Conservation (phyloP, 2,329 filamentous ascomycete genomes). For the Phoma sp. region DNA sequence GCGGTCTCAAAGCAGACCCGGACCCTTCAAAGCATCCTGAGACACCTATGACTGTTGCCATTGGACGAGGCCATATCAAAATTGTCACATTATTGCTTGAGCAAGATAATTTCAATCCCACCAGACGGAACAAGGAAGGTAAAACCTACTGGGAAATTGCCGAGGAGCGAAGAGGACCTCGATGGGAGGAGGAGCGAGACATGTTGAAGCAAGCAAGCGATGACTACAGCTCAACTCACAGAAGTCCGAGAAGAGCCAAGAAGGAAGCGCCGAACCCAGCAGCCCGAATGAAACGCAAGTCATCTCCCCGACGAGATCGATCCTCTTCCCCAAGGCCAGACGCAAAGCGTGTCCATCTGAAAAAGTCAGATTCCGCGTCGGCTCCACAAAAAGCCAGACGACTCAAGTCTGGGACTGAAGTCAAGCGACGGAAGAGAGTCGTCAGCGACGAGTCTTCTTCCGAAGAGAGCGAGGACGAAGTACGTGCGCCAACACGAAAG, state of each 20-base stretch:
- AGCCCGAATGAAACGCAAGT: slow-evolving; percentile 40
- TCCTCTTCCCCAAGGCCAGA: slow-evolving; percentile 43
- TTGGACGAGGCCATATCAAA: slow-evolving; percentile 84
- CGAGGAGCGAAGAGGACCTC: slow-evolving; percentile 78
- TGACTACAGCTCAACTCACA: slow-evolving; percentile 50
- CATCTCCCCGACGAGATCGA: slow-evolving; percentile 41
- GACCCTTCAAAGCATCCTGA: slow-evolving; percentile 80
- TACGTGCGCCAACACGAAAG: slow-evolving; percentile 44
- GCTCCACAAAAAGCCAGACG: slow-evolving; percentile 43
- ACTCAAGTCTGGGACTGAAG: slow-evolving; percentile 43
- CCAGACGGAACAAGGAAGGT: slow-evolving; percentile 72
- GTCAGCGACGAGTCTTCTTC: slow-evolving; percentile 44
- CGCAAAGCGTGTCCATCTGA: slow-evolving; percentile 30
- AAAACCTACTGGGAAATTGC: slow-evolving; percentile 89
- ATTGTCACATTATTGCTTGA: slow-evolving; percentile 81
- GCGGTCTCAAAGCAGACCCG: slow-evolving; percentile 55
- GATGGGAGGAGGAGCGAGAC: slow-evolving; percentile 87
- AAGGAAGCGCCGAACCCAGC: slow-evolving; percentile 40
- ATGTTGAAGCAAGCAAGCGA: slow-evolving; percentile 79
- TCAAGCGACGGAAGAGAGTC: slow-evolving; percentile 40
- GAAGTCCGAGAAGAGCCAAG: slow-evolving; percentile 42
- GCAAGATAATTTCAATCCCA: slow-evolving; percentile 82
- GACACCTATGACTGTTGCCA: slow-evolving; percentile 92
- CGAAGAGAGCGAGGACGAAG: slow-evolving; percentile 47
- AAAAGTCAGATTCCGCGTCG: slow-evolving; percentile 28